phyloP scores from a whole-genome alignment of 1,284 basidiomycete genomes.

The Blastosporella zonata region DNA sequence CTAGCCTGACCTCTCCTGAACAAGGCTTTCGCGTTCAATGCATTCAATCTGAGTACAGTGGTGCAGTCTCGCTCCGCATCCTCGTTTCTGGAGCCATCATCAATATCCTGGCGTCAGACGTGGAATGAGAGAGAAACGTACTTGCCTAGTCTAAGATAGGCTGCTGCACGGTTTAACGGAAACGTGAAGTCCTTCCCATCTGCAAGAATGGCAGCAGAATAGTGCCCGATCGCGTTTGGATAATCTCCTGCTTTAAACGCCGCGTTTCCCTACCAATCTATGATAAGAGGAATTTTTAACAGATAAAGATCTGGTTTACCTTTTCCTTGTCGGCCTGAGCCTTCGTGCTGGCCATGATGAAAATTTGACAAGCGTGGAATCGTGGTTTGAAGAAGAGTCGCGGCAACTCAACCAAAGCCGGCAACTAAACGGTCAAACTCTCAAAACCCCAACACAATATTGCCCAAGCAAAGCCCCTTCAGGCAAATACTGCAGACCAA shows the following conservation, averaged over 20 bases:
- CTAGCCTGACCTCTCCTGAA: slow-evolving; percentile 73
- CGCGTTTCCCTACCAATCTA: slow-evolving; percentile 37
- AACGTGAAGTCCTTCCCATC: slow-evolving; percentile 64
- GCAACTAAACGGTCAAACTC: too few relatives aligned
- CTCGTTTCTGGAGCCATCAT: slow-evolving; percentile 44
- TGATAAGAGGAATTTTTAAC: not conserved
- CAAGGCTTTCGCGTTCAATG: slow-evolving; percentile 67
- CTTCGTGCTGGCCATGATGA: not conserved
- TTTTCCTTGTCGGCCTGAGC: not conserved
- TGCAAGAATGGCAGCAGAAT: slow-evolving; percentile 67
- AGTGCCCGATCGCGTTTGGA: slow-evolving; percentile 54
- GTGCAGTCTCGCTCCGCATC: slow-evolving; percentile 76
- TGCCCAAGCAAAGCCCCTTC: too few relatives aligned
- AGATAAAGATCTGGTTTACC: not conserved
- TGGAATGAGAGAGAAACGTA: slow-evolving; percentile 39
- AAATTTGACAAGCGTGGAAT: not conserved
- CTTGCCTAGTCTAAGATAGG: slow-evolving; percentile 85
- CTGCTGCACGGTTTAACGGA: slow-evolving; percentile 76
- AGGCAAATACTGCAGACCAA: too few relatives aligned
- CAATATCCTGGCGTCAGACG: not conserved
- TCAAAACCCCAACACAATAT: too few relatives aligned
- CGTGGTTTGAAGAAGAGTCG: not conserved
- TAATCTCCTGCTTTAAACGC: slow-evolving; percentile 46
- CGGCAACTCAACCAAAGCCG: too few relatives aligned
- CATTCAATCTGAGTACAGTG: slow-evolving; percentile 47